Evolutionary conservation across 1,284 basidiomycete species (phyloP).

Genomic region (Sporisorium graminicola): DNA sequence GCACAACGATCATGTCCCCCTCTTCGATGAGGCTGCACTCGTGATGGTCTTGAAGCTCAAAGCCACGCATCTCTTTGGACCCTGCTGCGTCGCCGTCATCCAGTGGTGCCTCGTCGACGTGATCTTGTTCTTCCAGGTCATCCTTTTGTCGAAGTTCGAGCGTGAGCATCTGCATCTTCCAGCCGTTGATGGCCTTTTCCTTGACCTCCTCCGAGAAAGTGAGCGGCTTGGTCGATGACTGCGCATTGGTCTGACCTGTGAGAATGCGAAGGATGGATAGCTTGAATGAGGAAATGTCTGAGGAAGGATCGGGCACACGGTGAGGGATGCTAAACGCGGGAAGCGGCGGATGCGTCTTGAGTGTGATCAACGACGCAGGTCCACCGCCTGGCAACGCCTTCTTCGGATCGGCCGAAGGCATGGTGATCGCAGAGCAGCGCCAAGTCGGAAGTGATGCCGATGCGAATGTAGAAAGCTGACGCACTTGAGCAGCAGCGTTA

Average conservation of each 20-base stretch:
- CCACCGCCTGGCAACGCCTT: slow-evolving; percentile 41
- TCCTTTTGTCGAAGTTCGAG: slow-evolving; percentile 65
- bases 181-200: slow-evolving; percentile 64
- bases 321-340: slow-evolving; percentile 63
- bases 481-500: not conserved
- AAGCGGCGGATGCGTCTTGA: slow-evolving; percentile 59
- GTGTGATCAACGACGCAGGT: slow-evolving; percentile 51
- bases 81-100: not conserved
- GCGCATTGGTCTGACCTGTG: slow-evolving; percentile 55
- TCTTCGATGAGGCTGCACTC: slow-evolving; percentile 66
- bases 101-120: not conserved
- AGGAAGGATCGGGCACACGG: slow-evolving; percentile 56
- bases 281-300: slow-evolving; percentile 59
- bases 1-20: slow-evolving; percentile 65
- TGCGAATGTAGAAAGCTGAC: not conserved
- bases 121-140: slow-evolving; percentile 45
- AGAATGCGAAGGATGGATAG: slow-evolving; percentile 63
- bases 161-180: slow-evolving; percentile 66
- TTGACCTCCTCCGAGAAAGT: slow-evolving; percentile 65
- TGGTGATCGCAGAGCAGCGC: not conserved
- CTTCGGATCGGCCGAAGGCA: slow-evolving; percentile 36
- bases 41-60: slow-evolving; percentile 64
- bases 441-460: slow-evolving; percentile 3
- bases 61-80: slow-evolving; percentile 42
- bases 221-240: slow-evolving; percentile 46